These are phyloP conservation scores for Chrysosporium queenslandicum DNA, from an alignment of 2,329 filamentous ascomycete species.

Conservation along the genomic window DNA sequence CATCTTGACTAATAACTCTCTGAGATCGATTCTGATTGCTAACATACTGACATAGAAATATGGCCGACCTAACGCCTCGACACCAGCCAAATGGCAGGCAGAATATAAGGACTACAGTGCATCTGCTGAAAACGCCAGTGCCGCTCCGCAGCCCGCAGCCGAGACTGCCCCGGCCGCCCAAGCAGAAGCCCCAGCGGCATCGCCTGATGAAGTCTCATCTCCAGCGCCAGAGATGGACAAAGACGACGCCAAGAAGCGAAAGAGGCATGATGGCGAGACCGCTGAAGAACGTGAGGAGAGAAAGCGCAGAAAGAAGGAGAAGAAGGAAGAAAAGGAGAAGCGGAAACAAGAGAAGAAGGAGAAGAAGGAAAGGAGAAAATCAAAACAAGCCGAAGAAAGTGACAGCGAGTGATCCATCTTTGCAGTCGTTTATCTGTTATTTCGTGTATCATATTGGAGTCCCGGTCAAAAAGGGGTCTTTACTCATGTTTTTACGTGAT, in stretches of 20 bases:
- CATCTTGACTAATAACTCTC: not conserved
- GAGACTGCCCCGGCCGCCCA: conserved; percentile 36
- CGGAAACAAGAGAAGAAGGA: conserved; percentile 49
- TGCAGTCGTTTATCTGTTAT: conserved; percentile 15
- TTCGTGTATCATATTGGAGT: conserved; percentile 38
- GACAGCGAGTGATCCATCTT: conserved; percentile 33
- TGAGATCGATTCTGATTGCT: conserved; percentile 21
- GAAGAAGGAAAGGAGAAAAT: conserved; percentile 48
- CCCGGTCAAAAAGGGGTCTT: conserved; percentile 27
- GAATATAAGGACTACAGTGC: conserved; percentile 84
- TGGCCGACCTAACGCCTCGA: conserved; percentile 82
- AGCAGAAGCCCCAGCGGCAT: conserved; percentile 22
- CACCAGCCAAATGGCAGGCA: conserved; percentile 82
- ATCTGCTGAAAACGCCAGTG: conserved; percentile 25
- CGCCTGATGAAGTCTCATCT: conserved; percentile 24
- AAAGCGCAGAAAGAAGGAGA: conserved; percentile 62
- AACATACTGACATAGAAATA: conserved; percentile 55
- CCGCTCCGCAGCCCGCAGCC: conserved; percentile 39
- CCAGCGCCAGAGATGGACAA: conserved; percentile 30
- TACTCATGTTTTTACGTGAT: not conserved
- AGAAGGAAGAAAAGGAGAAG: conserved; percentile 48
- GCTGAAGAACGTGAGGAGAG: conserved; percentile 45
- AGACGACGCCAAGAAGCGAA: conserved; percentile 45
- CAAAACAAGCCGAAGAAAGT: conserved; percentile 58
- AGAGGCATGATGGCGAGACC: conserved; percentile 48